Conservation (phyloP, 768 basidiomycete genomes). For the Rhizopogon sp. region DNA sequence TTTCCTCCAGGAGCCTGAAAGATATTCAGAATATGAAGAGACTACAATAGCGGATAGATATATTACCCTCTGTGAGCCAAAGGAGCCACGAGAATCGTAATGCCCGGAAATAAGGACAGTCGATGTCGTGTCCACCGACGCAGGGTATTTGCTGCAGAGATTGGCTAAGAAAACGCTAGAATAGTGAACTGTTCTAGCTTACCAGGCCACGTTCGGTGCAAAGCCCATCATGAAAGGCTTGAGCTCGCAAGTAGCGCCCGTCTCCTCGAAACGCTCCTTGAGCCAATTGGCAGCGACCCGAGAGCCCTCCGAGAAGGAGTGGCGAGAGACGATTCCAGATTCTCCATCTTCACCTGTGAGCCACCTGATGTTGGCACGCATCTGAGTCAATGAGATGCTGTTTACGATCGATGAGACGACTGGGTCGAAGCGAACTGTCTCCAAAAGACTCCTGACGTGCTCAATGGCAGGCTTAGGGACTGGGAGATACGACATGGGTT, state of each 20-base stretch:
- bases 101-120: conserved; percentile 79
- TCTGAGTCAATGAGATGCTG: conserved; percentile 59
- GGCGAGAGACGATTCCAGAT: conserved; percentile 73
- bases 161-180: background rate
- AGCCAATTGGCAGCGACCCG: conserved; percentile 68
- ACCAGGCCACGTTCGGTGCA: conserved; percentile 88
- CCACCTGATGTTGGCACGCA: conserved; percentile 70
- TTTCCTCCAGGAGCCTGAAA: conserved; percentile 45
- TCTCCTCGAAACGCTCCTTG: conserved; percentile 63
- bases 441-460: conserved; percentile 53
- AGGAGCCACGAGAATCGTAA: conserved; percentile 89
- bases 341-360: conserved; percentile 80
- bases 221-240: conserved; percentile 65
- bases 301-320: conserved; percentile 73
- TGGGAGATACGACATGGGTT: conserved; percentile 44
- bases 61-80: conserved; percentile 58
- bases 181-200: conserved; percentile 12
- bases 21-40: background rate
- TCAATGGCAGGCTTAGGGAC: conserved; percentile 53
- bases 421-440: conserved; percentile 61
- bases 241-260: conserved; percentile 71
- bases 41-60: background rate
- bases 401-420: conserved; percentile 62
- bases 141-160: conserved; percentile 49
- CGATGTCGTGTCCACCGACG: conserved; percentile 50